Conservation (phyloP, 129 eudicot species). For the Heracleum sosnowskyi region DNA sequence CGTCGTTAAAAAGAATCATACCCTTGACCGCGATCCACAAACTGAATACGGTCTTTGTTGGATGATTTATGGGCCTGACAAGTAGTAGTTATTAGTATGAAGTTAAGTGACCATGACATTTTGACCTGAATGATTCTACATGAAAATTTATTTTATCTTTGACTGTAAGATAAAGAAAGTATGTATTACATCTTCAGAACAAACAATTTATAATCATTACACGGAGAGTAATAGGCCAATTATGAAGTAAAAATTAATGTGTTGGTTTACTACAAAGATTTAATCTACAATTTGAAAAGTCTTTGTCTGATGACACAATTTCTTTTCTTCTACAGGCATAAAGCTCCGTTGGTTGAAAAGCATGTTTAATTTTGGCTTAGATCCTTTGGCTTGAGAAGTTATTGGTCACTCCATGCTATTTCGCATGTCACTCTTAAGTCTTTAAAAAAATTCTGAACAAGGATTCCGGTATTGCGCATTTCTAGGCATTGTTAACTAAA, state of each 20-base stretch:
- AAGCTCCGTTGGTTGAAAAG: neutral
- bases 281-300: neutral
- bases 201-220: conserved; percentile 31
- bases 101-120: conserved; percentile 23
- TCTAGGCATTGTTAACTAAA: conserved; percentile 34
- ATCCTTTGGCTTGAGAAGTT: neutral
- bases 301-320: neutral
- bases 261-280: conserved; percentile 13
- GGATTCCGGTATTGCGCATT: conserved; percentile 23
- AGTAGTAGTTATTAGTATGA: conserved; percentile 30
- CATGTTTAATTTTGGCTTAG: neutral
- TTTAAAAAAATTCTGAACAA: conserved; percentile 18
- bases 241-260: conserved; percentile 18
- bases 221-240: conserved; percentile 34
- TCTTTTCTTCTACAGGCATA: neutral
- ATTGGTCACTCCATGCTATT: neutral
- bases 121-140: conserved; percentile 36
- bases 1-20: no score
- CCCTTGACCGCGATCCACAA: no score
- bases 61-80: conserved; percentile 22
- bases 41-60: conserved; percentile 18
- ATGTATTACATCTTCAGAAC: conserved; percentile 22
- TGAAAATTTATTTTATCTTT: conserved; percentile 20
- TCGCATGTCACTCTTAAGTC: conserved; percentile 20
- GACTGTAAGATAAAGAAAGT: conserved; percentile 51